Conservation (phyloP, 2,329 filamentous ascomycete species). For the Fusarium sp. region DNA sequence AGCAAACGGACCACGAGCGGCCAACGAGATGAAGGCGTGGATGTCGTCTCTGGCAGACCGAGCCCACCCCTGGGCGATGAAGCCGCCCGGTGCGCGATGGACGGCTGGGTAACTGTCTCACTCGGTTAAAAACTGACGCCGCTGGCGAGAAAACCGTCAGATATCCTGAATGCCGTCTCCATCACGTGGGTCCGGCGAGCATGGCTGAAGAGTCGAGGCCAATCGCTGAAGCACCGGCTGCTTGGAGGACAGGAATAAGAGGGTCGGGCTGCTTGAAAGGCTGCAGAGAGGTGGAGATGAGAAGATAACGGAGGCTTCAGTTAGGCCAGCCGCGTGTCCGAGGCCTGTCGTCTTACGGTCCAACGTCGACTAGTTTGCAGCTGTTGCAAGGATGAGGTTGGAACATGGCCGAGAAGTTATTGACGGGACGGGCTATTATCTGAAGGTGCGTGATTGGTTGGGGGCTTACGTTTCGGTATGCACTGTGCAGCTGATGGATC, state of each 20-base stretch:
- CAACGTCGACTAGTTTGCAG: conserved; percentile 2
- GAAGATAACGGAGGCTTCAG: conserved; percentile 27
- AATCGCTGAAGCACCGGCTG: conserved; percentile 2
- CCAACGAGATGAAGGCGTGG: conserved; percentile 15
- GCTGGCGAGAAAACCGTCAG: conserved; percentile 21
- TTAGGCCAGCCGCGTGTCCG: conserved; percentile 1
- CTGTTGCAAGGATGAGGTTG: conserved; percentile 9
- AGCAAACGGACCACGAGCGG: neutral
- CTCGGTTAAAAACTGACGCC: conserved; percentile 35
- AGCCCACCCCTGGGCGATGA: conserved; percentile 4
- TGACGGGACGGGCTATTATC: neutral
- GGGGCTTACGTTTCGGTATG: neutral
- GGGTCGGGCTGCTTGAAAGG: conserved; percentile 9
- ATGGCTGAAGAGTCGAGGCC: neutral
- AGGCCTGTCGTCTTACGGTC: neutral
- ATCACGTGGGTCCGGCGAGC: conserved; percentile 4
- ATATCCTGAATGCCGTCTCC: conserved; percentile 19
- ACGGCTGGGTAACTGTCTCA: conserved; percentile 7
- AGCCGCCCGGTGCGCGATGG: conserved; percentile 18
- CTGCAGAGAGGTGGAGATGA: conserved; percentile 17
- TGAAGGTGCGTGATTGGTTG: neutral
- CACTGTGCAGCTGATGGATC: conserved; percentile 7
- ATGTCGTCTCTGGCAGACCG: neutral
- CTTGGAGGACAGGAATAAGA: neutral
- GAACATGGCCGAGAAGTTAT: conserved; percentile 2